Evolutionary conservation across 352 stramenopile species (phyloP).

Genomic region (Blastocystis sp.): DNA sequence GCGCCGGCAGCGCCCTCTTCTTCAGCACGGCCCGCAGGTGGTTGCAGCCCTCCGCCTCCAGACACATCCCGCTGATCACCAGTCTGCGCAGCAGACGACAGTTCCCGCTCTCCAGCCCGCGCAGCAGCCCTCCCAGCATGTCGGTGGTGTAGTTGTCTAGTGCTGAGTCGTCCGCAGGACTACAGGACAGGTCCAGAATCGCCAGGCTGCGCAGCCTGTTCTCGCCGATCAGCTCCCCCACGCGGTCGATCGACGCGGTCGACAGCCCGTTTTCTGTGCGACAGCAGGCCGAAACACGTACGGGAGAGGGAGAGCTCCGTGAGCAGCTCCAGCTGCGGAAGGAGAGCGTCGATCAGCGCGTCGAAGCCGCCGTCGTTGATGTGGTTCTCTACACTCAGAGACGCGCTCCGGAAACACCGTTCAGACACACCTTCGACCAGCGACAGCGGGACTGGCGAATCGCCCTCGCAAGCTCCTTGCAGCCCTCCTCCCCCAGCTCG

Average conservation of each 20-base stretch:
- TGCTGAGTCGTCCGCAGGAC: background rate
- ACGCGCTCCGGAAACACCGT: background rate
- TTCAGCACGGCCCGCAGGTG: background rate
- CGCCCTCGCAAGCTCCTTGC: background rate
- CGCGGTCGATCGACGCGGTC: background rate
- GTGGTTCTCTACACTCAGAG: background rate
- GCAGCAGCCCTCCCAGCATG: background rate
- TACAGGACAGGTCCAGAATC: conserved; percentile 11
- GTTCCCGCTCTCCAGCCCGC: background rate
- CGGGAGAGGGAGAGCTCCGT: conserved; percentile 2
- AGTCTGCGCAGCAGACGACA: background rate
- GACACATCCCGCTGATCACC: conserved; percentile 26
- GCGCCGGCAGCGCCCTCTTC: background rate
- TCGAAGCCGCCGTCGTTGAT: conserved; percentile 1
- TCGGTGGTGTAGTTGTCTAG: conserved; percentile 19
- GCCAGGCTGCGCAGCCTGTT: background rate
- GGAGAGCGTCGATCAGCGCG: background rate
- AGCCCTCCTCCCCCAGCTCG: conserved; percentile 3
- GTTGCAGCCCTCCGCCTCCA: conserved; percentile 32
- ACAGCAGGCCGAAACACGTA: background rate
- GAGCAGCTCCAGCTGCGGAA: background rate
- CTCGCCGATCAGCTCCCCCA: background rate
- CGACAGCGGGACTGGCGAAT: background rate
- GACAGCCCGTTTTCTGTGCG: background rate
- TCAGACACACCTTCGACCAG: conserved; percentile 14